Percentiles rank a stretch among this genome's conserved stretches.
Conservation (phyloP, 1,284 basidiomycete species). For the Boletus chippewaensis region DNA sequence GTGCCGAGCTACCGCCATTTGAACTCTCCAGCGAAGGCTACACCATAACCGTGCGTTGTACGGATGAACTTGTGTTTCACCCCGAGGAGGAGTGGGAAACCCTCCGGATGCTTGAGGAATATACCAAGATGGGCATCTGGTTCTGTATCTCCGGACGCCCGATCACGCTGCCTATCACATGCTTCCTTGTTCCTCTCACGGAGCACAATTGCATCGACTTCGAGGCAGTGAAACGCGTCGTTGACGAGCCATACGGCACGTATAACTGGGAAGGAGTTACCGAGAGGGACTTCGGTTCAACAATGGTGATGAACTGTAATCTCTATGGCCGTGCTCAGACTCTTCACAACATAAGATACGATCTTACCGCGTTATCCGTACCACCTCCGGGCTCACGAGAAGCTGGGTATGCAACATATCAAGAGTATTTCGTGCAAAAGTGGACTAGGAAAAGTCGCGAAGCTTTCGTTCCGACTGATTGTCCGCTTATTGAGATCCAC, state of each 20-base stretch:
- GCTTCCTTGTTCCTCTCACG: conserved; percentile 59
- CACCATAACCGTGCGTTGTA: conserved; percentile 36
- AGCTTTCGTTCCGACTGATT: conserved; percentile 43
- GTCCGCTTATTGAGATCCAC: conserved; percentile 53
- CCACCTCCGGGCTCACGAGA: conserved; percentile 48
- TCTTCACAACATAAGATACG: conserved; percentile 50
- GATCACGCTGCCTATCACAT: conserved; percentile 43
- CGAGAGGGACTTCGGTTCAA: conserved; percentile 40
- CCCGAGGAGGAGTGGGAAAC: conserved; percentile 40
- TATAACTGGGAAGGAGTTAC: conserved; percentile 49
- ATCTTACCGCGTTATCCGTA: conserved; percentile 55
- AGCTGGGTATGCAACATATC: conserved; percentile 44
- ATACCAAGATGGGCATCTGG: conserved; percentile 56
- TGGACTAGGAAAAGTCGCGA: conserved; percentile 45
- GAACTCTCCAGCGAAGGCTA: conserved; percentile 37
- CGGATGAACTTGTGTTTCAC: conserved; percentile 38
- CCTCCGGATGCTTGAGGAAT: conserved; percentile 50
- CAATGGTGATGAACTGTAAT: conserved; percentile 50
- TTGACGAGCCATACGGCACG: conserved; percentile 44
- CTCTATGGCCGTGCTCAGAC: conserved; percentile 50
- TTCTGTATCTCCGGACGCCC: conserved; percentile 56
- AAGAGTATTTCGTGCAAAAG: conserved; percentile 50
- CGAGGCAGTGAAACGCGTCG: conserved; percentile 42
- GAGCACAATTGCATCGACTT: conserved; percentile 48
- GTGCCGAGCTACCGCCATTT: conserved; percentile 45